A percentile compares a stretch with the other conserved stretches of the same genome.
Evolutionary conservation across 1,284 basidiomycete species (phyloP).

Genomic region (Ustilago xerochloae): DNA sequence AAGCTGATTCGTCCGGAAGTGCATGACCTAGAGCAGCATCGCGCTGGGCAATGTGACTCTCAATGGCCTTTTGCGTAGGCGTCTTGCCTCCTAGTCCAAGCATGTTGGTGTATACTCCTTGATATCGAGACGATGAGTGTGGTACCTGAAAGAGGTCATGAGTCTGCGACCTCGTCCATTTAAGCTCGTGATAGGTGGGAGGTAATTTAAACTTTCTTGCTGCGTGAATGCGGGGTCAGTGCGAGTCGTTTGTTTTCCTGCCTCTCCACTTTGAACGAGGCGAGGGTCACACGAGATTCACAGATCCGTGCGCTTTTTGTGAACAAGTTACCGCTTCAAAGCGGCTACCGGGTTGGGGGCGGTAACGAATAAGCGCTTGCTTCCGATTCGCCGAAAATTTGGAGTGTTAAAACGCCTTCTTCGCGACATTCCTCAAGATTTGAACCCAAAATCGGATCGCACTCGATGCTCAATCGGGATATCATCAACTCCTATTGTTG

Average conservation of each 20-base stretch:
- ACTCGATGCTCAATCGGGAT: too few species aligned
- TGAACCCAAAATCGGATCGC: too few species aligned
- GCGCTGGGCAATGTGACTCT: slow-evolving; percentile 19
- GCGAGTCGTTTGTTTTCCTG: background rate
- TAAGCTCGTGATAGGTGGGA: background rate
- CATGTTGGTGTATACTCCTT: background rate
- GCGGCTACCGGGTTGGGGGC: background rate
- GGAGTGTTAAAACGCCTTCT: background rate
- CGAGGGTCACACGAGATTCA: slow-evolving; percentile 10
- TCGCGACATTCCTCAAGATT: too few species aligned
- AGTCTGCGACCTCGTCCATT: background rate
- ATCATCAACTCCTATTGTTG: too few species aligned
- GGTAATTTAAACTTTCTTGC: background rate
- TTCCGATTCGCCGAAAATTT: background rate
- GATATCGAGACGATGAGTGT: background rate
- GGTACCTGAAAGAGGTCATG: background rate
- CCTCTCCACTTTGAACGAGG: background rate
- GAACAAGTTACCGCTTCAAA: background rate
- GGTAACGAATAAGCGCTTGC: background rate
- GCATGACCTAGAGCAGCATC: slow-evolving; percentile 16
- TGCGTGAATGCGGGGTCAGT: background rate
- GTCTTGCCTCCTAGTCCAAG: slow-evolving; percentile 21
- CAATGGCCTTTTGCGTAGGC: slow-evolving; percentile 25
- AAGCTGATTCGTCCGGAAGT: slow-evolving; percentile 13
- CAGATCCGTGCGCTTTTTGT: background rate